A percentile compares a stretch with the other conserved stretches of the same genome.
Evolutionary conservation across 768 basidiomycete species (phyloP).

Genomic region (Hydnum rufescens): DNA sequence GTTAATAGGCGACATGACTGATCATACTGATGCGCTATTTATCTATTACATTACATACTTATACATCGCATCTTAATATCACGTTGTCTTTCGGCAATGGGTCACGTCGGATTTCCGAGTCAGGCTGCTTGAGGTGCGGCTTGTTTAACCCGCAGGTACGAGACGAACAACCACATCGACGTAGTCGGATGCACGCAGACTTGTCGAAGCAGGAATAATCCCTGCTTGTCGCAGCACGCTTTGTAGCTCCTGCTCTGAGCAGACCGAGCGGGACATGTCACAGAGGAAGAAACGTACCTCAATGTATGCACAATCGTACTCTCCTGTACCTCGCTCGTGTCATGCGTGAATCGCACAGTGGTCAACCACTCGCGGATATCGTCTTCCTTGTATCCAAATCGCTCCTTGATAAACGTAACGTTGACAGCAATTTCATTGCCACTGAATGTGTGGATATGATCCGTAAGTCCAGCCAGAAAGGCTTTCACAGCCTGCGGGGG

Average conservation of each 20-base stretch:
- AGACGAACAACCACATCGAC: background rate
- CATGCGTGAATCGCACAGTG: constrained; percentile 54
- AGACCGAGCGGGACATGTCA: too few relatives aligned
- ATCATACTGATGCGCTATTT: background rate
- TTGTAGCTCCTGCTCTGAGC: background rate
- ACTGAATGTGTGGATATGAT: constrained; percentile 47
- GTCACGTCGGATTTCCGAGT: too few relatives aligned
- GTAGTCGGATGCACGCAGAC: background rate
- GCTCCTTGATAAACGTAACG: constrained; percentile 53
- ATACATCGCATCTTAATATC: background rate
- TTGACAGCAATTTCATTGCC: constrained; percentile 34
- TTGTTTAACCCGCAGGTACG: too few relatives aligned
- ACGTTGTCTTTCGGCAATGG: too few relatives aligned
- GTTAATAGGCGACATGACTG: background rate
- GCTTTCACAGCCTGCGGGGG: constrained; percentile 26
- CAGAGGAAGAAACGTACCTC: background rate
- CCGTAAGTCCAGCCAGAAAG: constrained; percentile 47
- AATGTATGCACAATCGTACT: background rate
- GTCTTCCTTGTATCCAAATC: constrained; percentile 62
- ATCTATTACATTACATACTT: background rate
- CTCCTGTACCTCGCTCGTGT: constrained; percentile 12
- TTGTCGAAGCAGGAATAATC: background rate
- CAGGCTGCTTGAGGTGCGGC: too few relatives aligned
- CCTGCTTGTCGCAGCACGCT: background rate
- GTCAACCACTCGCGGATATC: constrained; percentile 80